These are phyloP conservation scores for Cryphonectria japonica DNA, from an alignment of 2,329 filamentous ascomycete species.

Conservation along the genomic window DNA sequence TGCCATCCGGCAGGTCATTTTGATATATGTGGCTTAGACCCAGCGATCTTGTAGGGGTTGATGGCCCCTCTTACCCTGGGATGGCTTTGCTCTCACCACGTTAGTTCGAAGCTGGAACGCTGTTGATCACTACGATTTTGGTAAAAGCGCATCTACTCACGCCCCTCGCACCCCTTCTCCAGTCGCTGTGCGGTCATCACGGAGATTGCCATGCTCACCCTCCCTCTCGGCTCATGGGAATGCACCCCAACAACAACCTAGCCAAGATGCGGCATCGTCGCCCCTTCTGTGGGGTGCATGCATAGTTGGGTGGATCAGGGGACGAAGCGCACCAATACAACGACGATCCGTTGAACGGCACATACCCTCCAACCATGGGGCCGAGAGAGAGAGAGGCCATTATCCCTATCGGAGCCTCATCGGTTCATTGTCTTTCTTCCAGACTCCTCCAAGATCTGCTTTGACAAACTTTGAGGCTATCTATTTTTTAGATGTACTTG, in stretches of 20 bases:
- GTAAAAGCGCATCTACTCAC: background rate
- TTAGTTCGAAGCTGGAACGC: background rate
- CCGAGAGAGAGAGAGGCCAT: background rate
- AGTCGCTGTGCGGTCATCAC: background rate
- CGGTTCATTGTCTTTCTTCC: constrained; percentile 10
- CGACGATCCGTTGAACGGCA: constrained; percentile 4
- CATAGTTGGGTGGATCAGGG: constrained; percentile 8
- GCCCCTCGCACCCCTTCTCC: background rate
- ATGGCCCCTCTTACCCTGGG: background rate
- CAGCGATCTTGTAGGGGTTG: background rate
- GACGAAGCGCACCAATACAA: constrained; percentile 28
- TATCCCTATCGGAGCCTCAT: constrained; percentile 17
- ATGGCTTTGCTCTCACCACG: background rate
- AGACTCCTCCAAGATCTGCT: background rate
- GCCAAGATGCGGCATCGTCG: constrained; percentile 18
- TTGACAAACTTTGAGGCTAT: background rate
- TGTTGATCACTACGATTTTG: background rate
- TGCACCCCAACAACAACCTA: constrained; percentile 16
- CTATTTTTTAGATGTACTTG: too few relatives aligned
- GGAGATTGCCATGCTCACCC: constrained; percentile 10
- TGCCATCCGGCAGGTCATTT: background rate
- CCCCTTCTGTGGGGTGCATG: constrained; percentile 28
- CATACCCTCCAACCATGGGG: background rate
- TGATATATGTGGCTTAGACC: background rate
- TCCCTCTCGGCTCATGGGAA: constrained; percentile 19